Percentiles rank a stretch among this genome's conserved stretches.
phyloP scores from a whole-genome alignment of 176 grass and related monocot genomes.

The Carex littledalei region DNA sequence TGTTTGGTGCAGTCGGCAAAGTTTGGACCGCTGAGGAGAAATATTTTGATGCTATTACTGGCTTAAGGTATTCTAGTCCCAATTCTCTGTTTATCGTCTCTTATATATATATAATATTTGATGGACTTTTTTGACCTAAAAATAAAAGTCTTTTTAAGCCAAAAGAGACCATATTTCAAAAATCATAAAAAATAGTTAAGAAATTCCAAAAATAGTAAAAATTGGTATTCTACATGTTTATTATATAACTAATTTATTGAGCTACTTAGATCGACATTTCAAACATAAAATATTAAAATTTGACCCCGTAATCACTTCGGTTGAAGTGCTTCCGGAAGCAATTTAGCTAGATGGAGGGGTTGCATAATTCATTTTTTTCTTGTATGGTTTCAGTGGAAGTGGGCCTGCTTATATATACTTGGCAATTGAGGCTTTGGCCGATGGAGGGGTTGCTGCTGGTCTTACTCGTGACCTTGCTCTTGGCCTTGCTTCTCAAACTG shows the following conservation, averaged over 20 bases:
- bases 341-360: too few species aligned
- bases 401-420: constrained; percentile 93
- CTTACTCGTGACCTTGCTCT: constrained; percentile 96
- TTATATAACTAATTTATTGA: too few species aligned
- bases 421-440: constrained; percentile 93
- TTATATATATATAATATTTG: background rate
- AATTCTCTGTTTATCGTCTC: background rate
- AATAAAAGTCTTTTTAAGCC: too few species aligned
- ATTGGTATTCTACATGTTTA: too few species aligned
- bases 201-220: too few species aligned
- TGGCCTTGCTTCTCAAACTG: constrained; percentile 87
- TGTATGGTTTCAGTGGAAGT: constrained; percentile 71
- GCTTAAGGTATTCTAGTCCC: constrained; percentile 56
- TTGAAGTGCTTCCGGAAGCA: too few species aligned
- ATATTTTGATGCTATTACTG: constrained; percentile 96
- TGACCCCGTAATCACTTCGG: background rate
- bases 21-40: constrained; percentile 97
- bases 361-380: background rate
- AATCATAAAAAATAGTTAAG: too few species aligned
- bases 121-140: too few species aligned
- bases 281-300: too few species aligned
- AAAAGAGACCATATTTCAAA: too few species aligned
- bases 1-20: constrained; percentile 86
- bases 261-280: too few species aligned
- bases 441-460: constrained; percentile 96